Conservation (phyloP, 1,139 yeast genomes). For the Scheffersomyces illinoinensis region DNA sequence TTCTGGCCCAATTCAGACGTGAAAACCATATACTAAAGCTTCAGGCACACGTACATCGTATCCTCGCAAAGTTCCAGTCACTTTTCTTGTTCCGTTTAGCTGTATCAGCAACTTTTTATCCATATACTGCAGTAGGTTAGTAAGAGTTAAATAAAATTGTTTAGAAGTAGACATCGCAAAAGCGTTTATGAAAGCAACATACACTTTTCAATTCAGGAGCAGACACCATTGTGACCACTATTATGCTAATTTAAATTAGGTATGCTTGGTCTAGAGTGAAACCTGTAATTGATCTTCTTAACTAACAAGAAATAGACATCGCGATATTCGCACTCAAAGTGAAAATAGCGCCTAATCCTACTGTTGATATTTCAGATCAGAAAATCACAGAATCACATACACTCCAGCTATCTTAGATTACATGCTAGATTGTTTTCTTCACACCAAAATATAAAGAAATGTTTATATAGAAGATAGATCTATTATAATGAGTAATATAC, state of each 20-base stretch:
- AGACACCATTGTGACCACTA: slow-evolving; percentile 46
- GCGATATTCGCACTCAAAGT: neutral
- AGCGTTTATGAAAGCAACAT: slow-evolving; percentile 18
- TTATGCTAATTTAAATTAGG: neutral
- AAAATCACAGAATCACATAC: neutral
- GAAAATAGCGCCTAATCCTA: neutral
- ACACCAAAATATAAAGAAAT: neutral
- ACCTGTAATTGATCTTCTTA: neutral
- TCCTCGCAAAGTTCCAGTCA: slow-evolving; percentile 74
- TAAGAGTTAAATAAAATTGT: slow-evolving; percentile 11
- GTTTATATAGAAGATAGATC: neutral
- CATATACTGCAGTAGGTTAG: slow-evolving; percentile 55
- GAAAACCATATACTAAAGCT: neutral
- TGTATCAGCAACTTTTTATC: slow-evolving; percentile 71
- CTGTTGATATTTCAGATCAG: neutral
- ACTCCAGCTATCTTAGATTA: neutral
- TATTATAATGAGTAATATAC: slow-evolving; percentile 23
- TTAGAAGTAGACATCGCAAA: slow-evolving; percentile 3
- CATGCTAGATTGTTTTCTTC: neutral
- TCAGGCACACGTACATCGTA: slow-evolving; percentile 57
- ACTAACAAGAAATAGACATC: neutral
- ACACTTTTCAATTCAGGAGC: slow-evolving; percentile 61
- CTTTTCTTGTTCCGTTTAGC: slow-evolving; percentile 71
- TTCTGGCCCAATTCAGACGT: neutral
- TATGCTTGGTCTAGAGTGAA: neutral